Conservation (phyloP, 1,139 yeast species). For the Candida gigantensis region DNA sequence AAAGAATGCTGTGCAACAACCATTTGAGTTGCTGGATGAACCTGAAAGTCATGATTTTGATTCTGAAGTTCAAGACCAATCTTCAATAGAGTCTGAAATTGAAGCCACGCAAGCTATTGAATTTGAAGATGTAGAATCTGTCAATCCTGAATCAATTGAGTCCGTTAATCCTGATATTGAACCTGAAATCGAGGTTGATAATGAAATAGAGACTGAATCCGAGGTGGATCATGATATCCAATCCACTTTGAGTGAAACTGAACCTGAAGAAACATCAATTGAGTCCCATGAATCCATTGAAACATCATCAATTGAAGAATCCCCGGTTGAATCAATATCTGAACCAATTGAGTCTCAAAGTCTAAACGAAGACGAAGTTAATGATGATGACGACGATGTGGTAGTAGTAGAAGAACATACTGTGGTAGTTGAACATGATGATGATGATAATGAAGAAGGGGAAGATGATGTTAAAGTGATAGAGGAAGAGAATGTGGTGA, state of each 20-base stretch:
- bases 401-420: too few species aligned
- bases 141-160: too few species aligned
- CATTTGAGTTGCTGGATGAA: too few species aligned
- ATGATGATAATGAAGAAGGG: too few species aligned
- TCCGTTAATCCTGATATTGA: neutral
- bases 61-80: neutral
- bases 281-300: conserved; percentile 1
- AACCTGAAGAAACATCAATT: neutral
- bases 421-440: too few species aligned
- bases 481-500: too few species aligned
- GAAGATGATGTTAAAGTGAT: too few species aligned
- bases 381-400: neutral
- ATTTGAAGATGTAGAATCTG: too few species aligned
- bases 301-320: neutral
- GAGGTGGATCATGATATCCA: neutral
- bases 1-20: too few species aligned
- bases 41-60: conserved; percentile 3
- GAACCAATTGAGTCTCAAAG: neutral
- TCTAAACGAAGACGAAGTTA: neutral
- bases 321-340: too few species aligned
- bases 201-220: conserved; percentile 1
- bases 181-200: conserved; percentile 4
- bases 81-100: conserved; percentile 4
- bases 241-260: neutral
- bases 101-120: too few species aligned